Percentiles rank a stretch among this genome's conserved stretches.
Conservation (phyloP, 2,329 filamentous ascomycete species). For the Claviceps humidiphila region DNA sequence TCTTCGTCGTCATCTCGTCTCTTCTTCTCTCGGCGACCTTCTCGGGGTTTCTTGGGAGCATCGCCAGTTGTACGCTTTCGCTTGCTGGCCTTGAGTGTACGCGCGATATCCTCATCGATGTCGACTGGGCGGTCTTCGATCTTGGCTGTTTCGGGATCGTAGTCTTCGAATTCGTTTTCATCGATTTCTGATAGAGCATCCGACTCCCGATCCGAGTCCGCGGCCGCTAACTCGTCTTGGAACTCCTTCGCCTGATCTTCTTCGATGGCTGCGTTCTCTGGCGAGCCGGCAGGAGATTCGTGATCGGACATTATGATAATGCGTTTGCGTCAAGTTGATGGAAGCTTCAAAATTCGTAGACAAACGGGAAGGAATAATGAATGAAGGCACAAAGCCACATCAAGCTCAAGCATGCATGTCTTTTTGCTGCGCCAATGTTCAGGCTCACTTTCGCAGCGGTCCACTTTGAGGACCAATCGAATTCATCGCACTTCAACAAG, state of each 20-base stretch:
- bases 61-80: conserved; percentile 52
- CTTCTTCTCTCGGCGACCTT: conserved; percentile 58
- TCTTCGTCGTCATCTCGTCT: conserved; percentile 36
- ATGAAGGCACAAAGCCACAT: neutral
- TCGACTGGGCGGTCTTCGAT: conserved; percentile 51
- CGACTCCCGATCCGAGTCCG: conserved; percentile 40
- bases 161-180: conserved; percentile 56
- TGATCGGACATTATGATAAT: conserved; percentile 30
- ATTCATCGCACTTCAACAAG: neutral
- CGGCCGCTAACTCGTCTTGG: conserved; percentile 27
- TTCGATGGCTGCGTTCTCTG: conserved; percentile 22
- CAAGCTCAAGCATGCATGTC: neutral
- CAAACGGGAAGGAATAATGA: neutral
- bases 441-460: neutral
- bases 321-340: neutral
- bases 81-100: conserved; percentile 51
- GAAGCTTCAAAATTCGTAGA: neutral
- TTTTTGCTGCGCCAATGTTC: neutral
- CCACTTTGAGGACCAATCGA: neutral
- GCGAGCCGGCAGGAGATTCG: conserved; percentile 27
- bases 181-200: conserved; percentile 55
- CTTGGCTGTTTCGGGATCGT: conserved; percentile 50
- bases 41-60: conserved; percentile 59
- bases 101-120: conserved; percentile 53
- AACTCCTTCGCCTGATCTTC: conserved; percentile 29